Base-by-base conservation (phyloP, 1,284 basidiomycete species). In the Violaceomyces palustris region DNA sequence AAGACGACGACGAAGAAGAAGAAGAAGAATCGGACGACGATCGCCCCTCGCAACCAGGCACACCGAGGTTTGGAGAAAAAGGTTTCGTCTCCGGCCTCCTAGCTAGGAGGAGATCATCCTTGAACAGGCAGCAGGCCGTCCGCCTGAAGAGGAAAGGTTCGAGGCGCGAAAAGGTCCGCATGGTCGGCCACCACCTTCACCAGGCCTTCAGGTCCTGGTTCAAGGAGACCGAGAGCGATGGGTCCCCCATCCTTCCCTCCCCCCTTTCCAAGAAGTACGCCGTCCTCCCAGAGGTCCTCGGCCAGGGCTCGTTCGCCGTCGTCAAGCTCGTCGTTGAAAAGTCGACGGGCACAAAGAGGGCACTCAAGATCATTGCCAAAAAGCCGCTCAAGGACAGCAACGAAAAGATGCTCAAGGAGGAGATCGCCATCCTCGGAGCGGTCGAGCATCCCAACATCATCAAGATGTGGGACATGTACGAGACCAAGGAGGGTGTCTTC, bases 351-450 rank as follows among this genome's bases (percentile, higher is more conserved):
- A 52, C 53, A n/a, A 42, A 65, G 23, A 50, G 59, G 4, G 71
- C 71, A 1, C 55, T 70, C 35, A 73, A 73, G 50, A 69, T 73
- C 47, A 71, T 73, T 31, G 67, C 69, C 7, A 67, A 69, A 31
- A 60, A 60, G 42, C 69, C 69, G 8, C 50, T 72, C 24, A 60
- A 65, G 50, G 67, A 69, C 22, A 61, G 43, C 48, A 65, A 60
- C 39, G 63, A 69, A 27, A 61, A 64, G 45, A 66, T 66, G 63
- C 63, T 66, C 48, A 54, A 64, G 49, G 51, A 52, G 29, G 70
- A 73, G 37, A 67, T 73, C 45, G 47, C 58, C 42, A 70, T 73
- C 38, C 54, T 73, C 26, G 50, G 57, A 25, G 52, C 46, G n/a
- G 56, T 73, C 0, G 48, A 67, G 23, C 60, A 72, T 39, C 63